Evolutionary conservation across 2,329 filamentous ascomycete genomes (phyloP).

Genomic region (Pseudogymnoascus sp.): DNA sequence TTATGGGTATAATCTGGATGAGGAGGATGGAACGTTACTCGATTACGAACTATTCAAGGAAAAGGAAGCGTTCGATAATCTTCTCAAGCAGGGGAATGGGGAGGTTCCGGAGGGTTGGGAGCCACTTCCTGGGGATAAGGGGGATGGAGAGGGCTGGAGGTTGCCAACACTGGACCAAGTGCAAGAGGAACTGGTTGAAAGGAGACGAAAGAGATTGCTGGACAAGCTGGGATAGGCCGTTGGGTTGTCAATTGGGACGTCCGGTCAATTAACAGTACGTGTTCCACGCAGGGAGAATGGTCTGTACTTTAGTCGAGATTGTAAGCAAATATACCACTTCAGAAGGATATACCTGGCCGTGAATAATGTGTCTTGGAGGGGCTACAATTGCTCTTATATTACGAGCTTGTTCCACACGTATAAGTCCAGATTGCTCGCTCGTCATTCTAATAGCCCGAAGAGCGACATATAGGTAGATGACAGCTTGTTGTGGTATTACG

Average conservation of each 20-base stretch:
- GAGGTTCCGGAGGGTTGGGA: slow-evolving; percentile 66
- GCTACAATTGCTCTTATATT: background rate
- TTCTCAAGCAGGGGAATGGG: slow-evolving; percentile 50
- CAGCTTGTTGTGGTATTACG: background rate
- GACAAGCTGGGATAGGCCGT: slow-evolving; percentile 50
- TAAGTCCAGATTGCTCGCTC: background rate
- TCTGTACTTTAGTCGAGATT: background rate
- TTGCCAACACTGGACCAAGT: slow-evolving; percentile 84
- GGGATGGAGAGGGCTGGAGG: slow-evolving; percentile 74
- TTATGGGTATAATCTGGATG: slow-evolving; percentile 88
- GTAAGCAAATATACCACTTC: background rate
- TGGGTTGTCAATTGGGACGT: background rate
- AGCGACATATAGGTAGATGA: background rate
- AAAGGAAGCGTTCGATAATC: slow-evolving; percentile 63
- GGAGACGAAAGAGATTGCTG: slow-evolving; percentile 72
- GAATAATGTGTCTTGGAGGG: background rate
- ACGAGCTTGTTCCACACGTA: background rate
- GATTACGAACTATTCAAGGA: slow-evolving; percentile 79
- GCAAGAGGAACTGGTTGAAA: slow-evolving; percentile 85
- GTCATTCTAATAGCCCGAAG: background rate
- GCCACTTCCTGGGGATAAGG: slow-evolving; percentile 74
- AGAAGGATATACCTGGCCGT: background rate
- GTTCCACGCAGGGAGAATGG: background rate
- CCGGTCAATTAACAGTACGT: background rate
- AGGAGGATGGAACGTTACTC: slow-evolving; percentile 77